phyloP scores from a whole-genome alignment of 2,329 filamentous ascomycete species.

The Chaetomium sp. region DNA sequence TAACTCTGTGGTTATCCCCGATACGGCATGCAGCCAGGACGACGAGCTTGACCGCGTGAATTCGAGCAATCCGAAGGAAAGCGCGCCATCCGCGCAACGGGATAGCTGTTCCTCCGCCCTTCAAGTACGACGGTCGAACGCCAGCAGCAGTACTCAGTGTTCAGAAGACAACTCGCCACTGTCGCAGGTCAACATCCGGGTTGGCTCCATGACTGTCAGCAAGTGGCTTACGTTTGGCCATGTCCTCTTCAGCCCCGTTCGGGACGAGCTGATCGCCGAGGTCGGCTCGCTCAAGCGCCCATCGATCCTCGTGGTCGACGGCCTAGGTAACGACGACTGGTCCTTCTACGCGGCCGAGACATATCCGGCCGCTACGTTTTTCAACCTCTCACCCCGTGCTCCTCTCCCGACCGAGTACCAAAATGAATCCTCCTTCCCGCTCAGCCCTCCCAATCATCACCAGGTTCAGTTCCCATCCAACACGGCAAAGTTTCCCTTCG shows the following conservation, averaged over 20 bases:
- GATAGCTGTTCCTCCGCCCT: slow-evolving; percentile 33
- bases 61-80: slow-evolving; percentile 32
- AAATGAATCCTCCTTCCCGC: slow-evolving; percentile 51
- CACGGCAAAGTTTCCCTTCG: slow-evolving; percentile 71
- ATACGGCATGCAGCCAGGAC: slow-evolving; percentile 47
- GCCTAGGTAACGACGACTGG: slow-evolving; percentile 86
- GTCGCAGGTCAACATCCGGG: slow-evolving; percentile 73
- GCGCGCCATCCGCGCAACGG: slow-evolving; percentile 23
- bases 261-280: slow-evolving; percentile 66
- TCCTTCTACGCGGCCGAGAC: slow-evolving; percentile 83
- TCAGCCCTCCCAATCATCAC: slow-evolving; percentile 69
- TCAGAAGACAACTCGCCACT: slow-evolving; percentile 64
- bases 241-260: slow-evolving; percentile 77
- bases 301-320: slow-evolving; percentile 76
- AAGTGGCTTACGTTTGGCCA: slow-evolving; percentile 87
- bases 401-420: slow-evolving; percentile 51
- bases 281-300: slow-evolving; percentile 56
- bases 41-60: slow-evolving; percentile 41
- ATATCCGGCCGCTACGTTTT: slow-evolving; percentile 73
- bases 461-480: slow-evolving; percentile 70
- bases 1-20: slow-evolving; percentile 48
- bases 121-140: slow-evolving; percentile 46
- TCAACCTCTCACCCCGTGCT: slow-evolving; percentile 68
- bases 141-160: slow-evolving; percentile 49
- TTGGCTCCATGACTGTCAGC: slow-evolving; percentile 81